Percentiles rank a stretch among this genome's conserved stretches.
Evolutionary conservation across 1,284 basidiomycete species (phyloP).

Genomic region (Exobasidium rhododendri): DNA sequence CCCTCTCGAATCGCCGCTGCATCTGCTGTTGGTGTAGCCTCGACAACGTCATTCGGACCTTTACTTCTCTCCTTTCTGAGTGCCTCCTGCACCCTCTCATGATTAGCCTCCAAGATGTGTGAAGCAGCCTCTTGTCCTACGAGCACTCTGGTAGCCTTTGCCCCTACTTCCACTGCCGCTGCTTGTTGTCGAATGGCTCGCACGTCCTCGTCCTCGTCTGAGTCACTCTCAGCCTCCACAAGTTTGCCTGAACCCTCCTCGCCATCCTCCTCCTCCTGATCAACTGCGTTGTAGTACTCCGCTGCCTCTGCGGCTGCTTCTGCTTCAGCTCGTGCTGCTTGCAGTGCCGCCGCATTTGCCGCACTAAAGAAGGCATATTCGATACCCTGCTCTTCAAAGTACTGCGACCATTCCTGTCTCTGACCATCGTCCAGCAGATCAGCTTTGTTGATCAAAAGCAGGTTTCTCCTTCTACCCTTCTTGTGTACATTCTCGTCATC

Average conservation of each 20-base stretch:
- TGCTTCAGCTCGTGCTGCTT: conserved; percentile 55
- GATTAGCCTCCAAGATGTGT: conserved; percentile 15
- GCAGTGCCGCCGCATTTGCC: conserved; percentile 77
- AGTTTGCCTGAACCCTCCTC: conserved; percentile 2
- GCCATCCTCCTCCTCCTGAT: conserved; percentile 26
- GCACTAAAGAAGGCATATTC: conserved; percentile 96
- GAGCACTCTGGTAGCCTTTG: conserved; percentile 28
- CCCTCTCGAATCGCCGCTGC: conserved; percentile 21
- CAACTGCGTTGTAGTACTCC: conserved; percentile 26
- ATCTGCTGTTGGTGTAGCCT: conserved; percentile 52
- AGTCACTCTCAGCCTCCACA: conserved; percentile 17
- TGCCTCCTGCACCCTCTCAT: conserved; percentile 23
- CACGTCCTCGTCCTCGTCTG: conserved; percentile 55
- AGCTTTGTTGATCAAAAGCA: conserved; percentile 93
- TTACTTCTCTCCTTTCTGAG: neutral
- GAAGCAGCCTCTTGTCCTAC: conserved; percentile 32
- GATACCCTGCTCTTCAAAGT: conserved; percentile 79
- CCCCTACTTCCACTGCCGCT: conserved; percentile 23
- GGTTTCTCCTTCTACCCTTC: conserved; percentile 64
- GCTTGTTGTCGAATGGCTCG: conserved; percentile 17
- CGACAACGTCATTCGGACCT: conserved; percentile 17
- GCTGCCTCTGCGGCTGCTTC: conserved; percentile 58
- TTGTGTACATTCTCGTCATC: neutral
- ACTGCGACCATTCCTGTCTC: conserved; percentile 86
- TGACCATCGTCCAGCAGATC: conserved; percentile 86